Conservation (phyloP, 2,329 filamentous ascomycete species). For the Claviceps sp. region DNA sequence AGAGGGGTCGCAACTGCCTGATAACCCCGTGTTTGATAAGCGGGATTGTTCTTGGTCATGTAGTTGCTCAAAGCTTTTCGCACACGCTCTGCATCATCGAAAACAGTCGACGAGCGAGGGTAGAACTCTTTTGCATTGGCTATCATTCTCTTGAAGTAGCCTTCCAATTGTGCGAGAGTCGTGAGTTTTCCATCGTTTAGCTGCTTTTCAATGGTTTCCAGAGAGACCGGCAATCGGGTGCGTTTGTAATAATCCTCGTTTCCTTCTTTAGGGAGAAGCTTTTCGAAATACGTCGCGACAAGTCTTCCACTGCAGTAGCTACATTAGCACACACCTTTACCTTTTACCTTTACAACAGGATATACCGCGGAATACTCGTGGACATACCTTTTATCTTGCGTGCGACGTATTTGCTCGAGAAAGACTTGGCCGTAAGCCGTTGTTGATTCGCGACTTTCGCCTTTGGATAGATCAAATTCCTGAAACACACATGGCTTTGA, state of each 20-base stretch:
- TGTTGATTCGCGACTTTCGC: slow-evolving; percentile 55
- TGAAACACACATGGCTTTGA: slow-evolving; percentile 7
- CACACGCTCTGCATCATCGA: slow-evolving; percentile 75
- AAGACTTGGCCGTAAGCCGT: slow-evolving; percentile 60
- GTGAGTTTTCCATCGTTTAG: slow-evolving; percentile 55
- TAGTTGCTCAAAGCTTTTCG: slow-evolving; percentile 77
- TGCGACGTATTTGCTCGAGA: slow-evolving; percentile 60
- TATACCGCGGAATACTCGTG: background rate
- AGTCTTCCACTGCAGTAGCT: slow-evolving; percentile 47
- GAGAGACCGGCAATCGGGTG: slow-evolving; percentile 65
- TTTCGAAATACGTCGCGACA: slow-evolving; percentile 64
- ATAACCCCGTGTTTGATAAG: slow-evolving; percentile 57
- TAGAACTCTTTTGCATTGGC: slow-evolving; percentile 80
- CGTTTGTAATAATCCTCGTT: slow-evolving; percentile 66
- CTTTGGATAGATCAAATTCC: slow-evolving; percentile 35
- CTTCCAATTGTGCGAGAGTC: slow-evolving; percentile 61
- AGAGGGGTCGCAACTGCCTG: slow-evolving; percentile 61
- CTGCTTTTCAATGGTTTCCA: slow-evolving; percentile 65
- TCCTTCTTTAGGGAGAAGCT: slow-evolving; percentile 48
- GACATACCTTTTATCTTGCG: slow-evolving; percentile 71
- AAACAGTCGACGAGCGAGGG: slow-evolving; percentile 55
- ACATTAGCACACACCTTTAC: background rate
- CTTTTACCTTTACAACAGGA: too few species aligned
- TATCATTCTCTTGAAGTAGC: slow-evolving; percentile 79
- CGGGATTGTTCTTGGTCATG: slow-evolving; percentile 78